A percentile compares a stretch with the other conserved stretches of the same genome.
phyloP scores from a whole-genome alignment of 495 filamentous ascomycete species.

The Neurospora discreta region DNA sequence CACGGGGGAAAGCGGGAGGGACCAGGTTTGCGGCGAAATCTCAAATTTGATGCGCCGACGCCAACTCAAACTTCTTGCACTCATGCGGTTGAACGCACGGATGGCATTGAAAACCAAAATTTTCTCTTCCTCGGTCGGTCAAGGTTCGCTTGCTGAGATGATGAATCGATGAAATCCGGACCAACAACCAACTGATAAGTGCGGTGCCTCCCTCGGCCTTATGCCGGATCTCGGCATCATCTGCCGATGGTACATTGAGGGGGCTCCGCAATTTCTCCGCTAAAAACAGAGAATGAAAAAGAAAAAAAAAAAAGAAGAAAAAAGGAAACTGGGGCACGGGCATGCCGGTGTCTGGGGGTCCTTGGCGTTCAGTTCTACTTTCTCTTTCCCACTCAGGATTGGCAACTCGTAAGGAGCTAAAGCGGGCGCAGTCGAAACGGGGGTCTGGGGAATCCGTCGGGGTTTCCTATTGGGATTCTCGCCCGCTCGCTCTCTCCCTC shows the following conservation, averaged over 20 bases:
- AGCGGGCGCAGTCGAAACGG: not conserved
- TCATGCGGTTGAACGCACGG: not conserved
- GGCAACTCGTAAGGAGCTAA: not conserved
- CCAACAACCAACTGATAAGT: not conserved
- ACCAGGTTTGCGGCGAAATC: not conserved
- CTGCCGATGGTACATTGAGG: not conserved
- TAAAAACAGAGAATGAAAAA: not conserved
- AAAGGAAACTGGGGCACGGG: not conserved
- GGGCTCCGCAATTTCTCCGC: not conserved
- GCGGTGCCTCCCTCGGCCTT: not conserved
- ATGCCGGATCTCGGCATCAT: not conserved
- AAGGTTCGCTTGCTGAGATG: not conserved
- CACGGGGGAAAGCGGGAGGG: not conserved
- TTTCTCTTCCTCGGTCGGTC: not conserved
- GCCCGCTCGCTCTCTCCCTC: not conserved
- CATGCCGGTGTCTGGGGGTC: not conserved
- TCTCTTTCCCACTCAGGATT: not conserved
- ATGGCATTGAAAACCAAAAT: not conserved
- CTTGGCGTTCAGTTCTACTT: not conserved
- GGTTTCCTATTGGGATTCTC: not conserved
- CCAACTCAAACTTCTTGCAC: not conserved
- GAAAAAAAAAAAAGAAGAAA: not conserved
- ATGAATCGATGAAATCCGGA: not conserved
- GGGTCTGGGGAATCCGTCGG: not conserved
- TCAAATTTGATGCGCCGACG: not conserved